Evolutionary conservation across 2,329 filamentous ascomycete genomes (phyloP), one percentile per base, ranked within the genome.

Genomic region (Cladorrhinum sp.): DNA sequence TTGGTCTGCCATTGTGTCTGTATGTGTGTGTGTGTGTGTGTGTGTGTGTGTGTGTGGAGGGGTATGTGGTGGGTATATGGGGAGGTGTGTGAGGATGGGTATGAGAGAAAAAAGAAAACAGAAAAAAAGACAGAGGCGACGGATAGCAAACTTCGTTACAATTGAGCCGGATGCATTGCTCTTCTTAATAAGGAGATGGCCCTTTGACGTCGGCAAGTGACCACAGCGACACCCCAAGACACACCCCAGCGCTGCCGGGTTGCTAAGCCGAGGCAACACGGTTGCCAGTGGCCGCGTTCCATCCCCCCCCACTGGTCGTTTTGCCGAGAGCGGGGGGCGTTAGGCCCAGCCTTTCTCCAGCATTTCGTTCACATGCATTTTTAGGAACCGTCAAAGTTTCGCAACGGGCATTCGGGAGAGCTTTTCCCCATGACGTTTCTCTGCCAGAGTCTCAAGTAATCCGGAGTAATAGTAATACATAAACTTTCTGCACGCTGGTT

Each of bases 1-100:
- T 75, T 90, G 84, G 60, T 77, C 78, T 66, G 78, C 80, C 87
- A 88, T 90, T 36, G 59, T 61, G 64, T 57, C 57, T 64, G 42
- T 63, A 62, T 55, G 10, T 5, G 10, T 18, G n/a, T 46, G 42
- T 42, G 36, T n/a, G n/a, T 57, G 57, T 64, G 42, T 63, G 62
- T 55, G 10, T 5, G 10, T 18, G n/a, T 46, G 42, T n/a, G 12
- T 14, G n/a, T 42, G 36, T 42, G 36, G 12, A 4, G 10, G n/a
- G n/a, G 4, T 8, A n/a, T 7, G 36, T 42, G 14, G n/a, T n/a
- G 26, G 26, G 26, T 28, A 42, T 42, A n/a, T 42, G 36, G 36
- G 12, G 36, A 16, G 16, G 36, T 14, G 16, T n/a, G 36, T 14
- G 36, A n/a, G 12, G 42, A 20, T 18, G n/a, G 51, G n/a, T 33